A percentile compares a stretch with the other conserved stretches of the same genome.
These are phyloP conservation scores for Rhodotorula mucilaginosa DNA, from an alignment of 1,284 basidiomycete genomes.

Conservation along the genomic window DNA sequence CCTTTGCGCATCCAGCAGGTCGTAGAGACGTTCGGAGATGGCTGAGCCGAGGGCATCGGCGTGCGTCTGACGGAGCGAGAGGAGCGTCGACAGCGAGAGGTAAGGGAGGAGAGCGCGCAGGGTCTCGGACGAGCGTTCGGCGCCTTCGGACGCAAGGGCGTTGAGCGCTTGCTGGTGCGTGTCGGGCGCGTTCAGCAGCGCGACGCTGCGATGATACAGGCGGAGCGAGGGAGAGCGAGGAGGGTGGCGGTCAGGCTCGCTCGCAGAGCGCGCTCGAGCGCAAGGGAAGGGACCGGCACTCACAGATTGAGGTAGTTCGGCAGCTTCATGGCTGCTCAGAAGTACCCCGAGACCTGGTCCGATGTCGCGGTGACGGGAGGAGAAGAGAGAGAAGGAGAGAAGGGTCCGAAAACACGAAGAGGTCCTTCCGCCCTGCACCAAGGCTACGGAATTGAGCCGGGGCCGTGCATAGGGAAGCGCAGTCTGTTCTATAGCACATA, in stretches of 20 bases:
- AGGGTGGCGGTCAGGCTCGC: not conserved
- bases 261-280: not conserved
- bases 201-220: slow-evolving; percentile 3
- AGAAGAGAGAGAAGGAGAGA: not conserved
- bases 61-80: not conserved
- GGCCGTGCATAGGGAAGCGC: too few species aligned
- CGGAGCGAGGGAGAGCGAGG: not conserved
- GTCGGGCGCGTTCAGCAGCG: slow-evolving; percentile 5
- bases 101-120: slow-evolving; percentile 12
- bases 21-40: not conserved
- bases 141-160: not conserved
- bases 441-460: too few species aligned
- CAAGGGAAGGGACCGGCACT: not conserved
- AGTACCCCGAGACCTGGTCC: not conserved
- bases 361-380: not conserved
- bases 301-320: slow-evolving; percentile 15
- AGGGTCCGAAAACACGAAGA: not conserved
- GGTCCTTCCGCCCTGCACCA: too few species aligned
- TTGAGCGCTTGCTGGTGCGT: not conserved
- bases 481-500: too few species aligned
- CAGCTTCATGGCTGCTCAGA: not conserved
- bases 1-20: slow-evolving; percentile 8
- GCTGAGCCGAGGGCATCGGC: not conserved
- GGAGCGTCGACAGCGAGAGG: slow-evolving; percentile 16
- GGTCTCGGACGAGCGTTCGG: not conserved